A percentile compares a stretch with the other conserved stretches of the same genome.
Conservation (phyloP, 2,329 filamentous ascomycete genomes). For the Microcyclospora tardicrescens region DNA sequence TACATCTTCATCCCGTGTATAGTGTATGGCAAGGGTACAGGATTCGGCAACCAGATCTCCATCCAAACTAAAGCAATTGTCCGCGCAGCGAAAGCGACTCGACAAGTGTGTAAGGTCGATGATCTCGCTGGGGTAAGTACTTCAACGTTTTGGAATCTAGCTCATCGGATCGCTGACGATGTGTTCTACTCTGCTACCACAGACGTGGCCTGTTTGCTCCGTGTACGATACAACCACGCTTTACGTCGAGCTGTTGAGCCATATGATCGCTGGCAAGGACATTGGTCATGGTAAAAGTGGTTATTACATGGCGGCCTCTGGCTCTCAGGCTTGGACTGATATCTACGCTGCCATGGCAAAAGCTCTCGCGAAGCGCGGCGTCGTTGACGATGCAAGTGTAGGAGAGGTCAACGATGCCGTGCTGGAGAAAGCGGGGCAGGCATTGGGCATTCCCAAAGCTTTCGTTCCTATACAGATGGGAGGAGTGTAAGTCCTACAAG, state of each 20-base stretch:
- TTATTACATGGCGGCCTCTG: constrained; percentile 39
- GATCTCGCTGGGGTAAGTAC: constrained; percentile 9
- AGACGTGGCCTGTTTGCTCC: constrained; percentile 44
- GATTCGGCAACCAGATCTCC: constrained; percentile 39
- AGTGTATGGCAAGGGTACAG: constrained; percentile 39
- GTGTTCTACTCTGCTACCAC: background rate
- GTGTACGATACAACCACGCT: constrained; percentile 35
- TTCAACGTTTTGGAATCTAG: background rate
- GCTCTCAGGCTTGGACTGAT: constrained; percentile 38
- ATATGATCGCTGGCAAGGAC: constrained; percentile 30
- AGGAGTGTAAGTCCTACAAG: constrained; percentile 35
- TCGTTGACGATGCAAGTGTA: constrained; percentile 29
- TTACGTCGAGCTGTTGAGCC: constrained; percentile 34
- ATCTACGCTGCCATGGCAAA: constrained; percentile 36
- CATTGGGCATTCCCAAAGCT: constrained; percentile 22
- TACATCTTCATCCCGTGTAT: constrained; percentile 45
- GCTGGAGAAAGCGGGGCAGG: constrained; percentile 31
- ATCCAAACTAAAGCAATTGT: constrained; percentile 41
- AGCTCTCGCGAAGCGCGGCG: constrained; percentile 27
- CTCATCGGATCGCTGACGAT: background rate
- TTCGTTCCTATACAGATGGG: constrained; percentile 31
- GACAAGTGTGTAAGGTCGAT: constrained; percentile 33
- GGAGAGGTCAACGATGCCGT: constrained; percentile 23
- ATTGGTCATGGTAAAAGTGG: constrained; percentile 32
- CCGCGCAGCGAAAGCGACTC: constrained; percentile 29